phyloP scores from a whole-genome alignment of 495 filamentous ascomycete species.

The Neurospora hispaniola region DNA sequence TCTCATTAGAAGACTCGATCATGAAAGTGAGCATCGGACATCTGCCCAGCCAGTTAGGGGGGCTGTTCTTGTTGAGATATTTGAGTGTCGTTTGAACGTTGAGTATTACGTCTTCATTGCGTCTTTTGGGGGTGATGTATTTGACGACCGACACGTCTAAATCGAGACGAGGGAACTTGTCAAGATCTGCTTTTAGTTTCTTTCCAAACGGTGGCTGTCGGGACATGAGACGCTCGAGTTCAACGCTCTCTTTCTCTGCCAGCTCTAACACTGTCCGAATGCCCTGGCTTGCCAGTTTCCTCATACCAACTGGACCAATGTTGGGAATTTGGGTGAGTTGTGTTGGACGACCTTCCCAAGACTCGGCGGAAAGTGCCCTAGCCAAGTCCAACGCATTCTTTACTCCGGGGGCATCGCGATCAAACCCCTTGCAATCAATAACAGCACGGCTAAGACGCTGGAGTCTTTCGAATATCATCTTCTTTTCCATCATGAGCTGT shows the following conservation, averaged over 20 bases:
- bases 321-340: slow-evolving; percentile 82
- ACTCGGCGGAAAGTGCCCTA: slow-evolving; percentile 64
- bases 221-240: slow-evolving; percentile 67
- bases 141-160: slow-evolving; percentile 33
- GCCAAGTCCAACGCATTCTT: slow-evolving; percentile 68
- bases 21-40: slow-evolving; percentile 62
- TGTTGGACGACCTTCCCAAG: slow-evolving; percentile 77
- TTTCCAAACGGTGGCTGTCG: slow-evolving; percentile 77
- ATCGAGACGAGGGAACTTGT: slow-evolving; percentile 64
- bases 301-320: slow-evolving; percentile 66
- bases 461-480: slow-evolving; percentile 59
- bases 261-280: slow-evolving; percentile 65
- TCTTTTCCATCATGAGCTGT: slow-evolving; percentile 59
- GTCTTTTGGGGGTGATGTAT: slow-evolving; percentile 16
- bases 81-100: slow-evolving; percentile 59
- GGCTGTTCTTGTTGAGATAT: slow-evolving; percentile 58
- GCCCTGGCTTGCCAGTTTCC: slow-evolving; percentile 63
- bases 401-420: slow-evolving; percentile 55
- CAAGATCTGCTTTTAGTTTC: slow-evolving; percentile 51
- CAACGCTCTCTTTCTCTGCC: slow-evolving; percentile 50
- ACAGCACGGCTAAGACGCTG: slow-evolving; percentile 72
- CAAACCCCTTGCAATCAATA: slow-evolving; percentile 66
- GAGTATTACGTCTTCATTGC: slow-evolving; percentile 34
- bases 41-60: slow-evolving; percentile 49
- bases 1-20: slow-evolving; percentile 65